Evolutionary conservation across 2,329 filamentous ascomycete genomes (phyloP).

Genomic region (Penicillium sp.): DNA sequence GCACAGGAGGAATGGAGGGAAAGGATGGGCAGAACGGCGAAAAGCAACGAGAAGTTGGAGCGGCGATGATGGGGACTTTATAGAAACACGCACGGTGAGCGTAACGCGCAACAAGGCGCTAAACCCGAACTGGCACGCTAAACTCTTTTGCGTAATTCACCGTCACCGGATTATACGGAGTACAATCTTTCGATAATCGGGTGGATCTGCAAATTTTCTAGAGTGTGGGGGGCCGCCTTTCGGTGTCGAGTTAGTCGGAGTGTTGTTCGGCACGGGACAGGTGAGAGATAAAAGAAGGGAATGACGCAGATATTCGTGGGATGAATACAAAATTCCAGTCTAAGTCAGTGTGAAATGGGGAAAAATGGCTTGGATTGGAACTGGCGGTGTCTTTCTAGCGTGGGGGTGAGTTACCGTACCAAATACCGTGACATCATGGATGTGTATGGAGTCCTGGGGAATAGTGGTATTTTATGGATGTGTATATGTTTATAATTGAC

Average conservation of each 20-base stretch:
- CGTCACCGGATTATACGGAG: too few relatives aligned
- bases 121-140: too few relatives aligned
- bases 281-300: background rate
- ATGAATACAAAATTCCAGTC: background rate
- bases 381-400: conserved; percentile 7
- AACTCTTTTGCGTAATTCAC: too few relatives aligned
- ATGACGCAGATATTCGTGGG: background rate
- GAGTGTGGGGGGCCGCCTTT: conserved; percentile 2
- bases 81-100: too few relatives aligned
- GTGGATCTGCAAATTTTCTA: conserved; percentile 1
- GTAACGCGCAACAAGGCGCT: too few relatives aligned
- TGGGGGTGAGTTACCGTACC: conserved; percentile 6
- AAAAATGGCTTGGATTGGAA: background rate
- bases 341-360: background rate
- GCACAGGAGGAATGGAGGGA: too few relatives aligned
- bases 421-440: conserved; percentile 9
- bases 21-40: too few relatives aligned
- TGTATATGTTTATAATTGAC: too few relatives aligned
- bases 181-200: background rate
- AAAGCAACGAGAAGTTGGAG: too few relatives aligned
- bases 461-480: background rate
- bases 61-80: too few relatives aligned
- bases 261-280: background rate
- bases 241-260: background rate
- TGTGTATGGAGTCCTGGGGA: background rate